These are phyloP conservation scores for Fusarium cyanostomum DNA, from an alignment of 2,329 filamentous ascomycete genomes.

Conservation along the genomic window DNA sequence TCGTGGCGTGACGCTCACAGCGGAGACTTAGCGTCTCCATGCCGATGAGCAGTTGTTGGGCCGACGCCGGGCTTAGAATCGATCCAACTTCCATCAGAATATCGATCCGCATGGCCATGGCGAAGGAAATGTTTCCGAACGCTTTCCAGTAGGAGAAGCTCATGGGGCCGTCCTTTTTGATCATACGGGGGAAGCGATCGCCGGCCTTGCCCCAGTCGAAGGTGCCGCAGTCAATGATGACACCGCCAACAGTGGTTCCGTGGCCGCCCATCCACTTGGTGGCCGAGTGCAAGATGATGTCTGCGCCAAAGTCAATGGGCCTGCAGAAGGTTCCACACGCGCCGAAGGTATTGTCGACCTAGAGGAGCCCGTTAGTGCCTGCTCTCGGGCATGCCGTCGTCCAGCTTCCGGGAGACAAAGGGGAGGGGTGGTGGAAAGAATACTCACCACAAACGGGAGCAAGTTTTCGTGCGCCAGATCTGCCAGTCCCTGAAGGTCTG, in stretches of 20 bases:
- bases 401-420: no score
- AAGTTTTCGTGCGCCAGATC: not conserved
- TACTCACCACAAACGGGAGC: not conserved
- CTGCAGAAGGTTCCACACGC: conserved; percentile 1
- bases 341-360: conserved; percentile 5
- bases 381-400: no score
- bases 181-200: not conserved
- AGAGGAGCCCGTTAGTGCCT: no score
- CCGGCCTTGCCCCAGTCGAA: conserved; percentile 83
- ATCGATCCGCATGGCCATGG: not conserved
- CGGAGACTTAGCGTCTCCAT: conserved; percentile 4
- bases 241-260: conserved; percentile 89
- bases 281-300: conserved; percentile 92
- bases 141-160: not conserved
- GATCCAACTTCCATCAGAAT: conserved; percentile 3
- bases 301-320: conserved; percentile 57
- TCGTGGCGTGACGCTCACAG: not conserved
- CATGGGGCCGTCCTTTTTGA: conserved; percentile 1
- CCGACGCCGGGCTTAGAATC: not conserved
- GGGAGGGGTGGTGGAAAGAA: no score
- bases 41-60: conserved; percentile 3
- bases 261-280: conserved; percentile 98
- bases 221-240: conserved; percentile 86
- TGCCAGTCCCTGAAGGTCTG: conserved; percentile 2
- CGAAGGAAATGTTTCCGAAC: not conserved